Conservation (phyloP, 2,329 filamentous ascomycete genomes). For the Beauveria australis region DNA sequence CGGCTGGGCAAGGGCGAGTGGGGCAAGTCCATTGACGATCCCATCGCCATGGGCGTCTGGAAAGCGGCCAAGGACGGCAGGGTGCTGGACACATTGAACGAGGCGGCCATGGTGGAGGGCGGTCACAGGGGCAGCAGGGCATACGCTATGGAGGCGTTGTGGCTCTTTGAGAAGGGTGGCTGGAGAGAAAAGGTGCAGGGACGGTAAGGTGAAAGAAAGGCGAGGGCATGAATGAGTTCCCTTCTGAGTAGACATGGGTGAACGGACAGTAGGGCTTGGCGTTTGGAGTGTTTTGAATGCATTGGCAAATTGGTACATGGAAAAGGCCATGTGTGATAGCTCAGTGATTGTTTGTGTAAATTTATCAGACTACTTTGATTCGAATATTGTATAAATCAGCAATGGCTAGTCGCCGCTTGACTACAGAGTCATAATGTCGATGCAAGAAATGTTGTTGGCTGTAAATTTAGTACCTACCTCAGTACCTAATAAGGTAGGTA, state of each 20-base stretch:
- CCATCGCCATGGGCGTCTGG: slow-evolving; percentile 76
- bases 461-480: too few relatives aligned
- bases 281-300: background rate
- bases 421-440: background rate
- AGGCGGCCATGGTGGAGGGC: slow-evolving; percentile 61
- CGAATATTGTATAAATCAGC: background rate
- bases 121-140: slow-evolving; percentile 73
- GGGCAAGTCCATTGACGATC: slow-evolving; percentile 49
- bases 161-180: slow-evolving; percentile 69
- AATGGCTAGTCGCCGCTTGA: background rate
- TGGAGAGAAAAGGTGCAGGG: slow-evolving; percentile 58
- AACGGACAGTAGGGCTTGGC: background rate
- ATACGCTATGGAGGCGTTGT: slow-evolving; percentile 83
- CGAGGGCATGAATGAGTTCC: slow-evolving; percentile 12
- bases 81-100: slow-evolving; percentile 67
- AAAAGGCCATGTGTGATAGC: background rate
- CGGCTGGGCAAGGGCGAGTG: slow-evolving; percentile 67
- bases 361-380: background rate
- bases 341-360: background rate
- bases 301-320: background rate
- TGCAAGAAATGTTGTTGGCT: background rate
- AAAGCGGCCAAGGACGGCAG: slow-evolving; percentile 64
- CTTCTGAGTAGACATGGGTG: background rate
- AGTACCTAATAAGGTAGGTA: too few relatives aligned
- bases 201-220: slow-evolving; percentile 35